Evolutionary conservation across 2,329 filamentous ascomycete species (phyloP).

Genomic region (Hypoxylon rubiginosum): DNA sequence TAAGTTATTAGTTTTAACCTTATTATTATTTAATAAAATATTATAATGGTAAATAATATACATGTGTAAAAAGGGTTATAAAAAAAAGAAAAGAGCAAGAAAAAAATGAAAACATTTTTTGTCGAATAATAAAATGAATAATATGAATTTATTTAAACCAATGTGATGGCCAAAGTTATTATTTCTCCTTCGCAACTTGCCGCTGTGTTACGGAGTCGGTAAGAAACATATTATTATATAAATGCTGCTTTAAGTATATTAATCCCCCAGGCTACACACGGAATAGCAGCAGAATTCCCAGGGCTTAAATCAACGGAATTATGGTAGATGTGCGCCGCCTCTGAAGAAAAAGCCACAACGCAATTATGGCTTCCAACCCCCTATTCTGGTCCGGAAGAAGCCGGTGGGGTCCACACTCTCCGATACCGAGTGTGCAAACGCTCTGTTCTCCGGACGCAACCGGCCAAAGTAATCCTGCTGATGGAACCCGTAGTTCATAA

Average conservation of each 20-base stretch:
- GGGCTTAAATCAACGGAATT: neutral
- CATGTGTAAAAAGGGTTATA: too few relatives aligned
- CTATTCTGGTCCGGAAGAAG: constrained; percentile 56
- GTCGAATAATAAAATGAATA: too few relatives aligned
- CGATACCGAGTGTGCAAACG: constrained; percentile 53
- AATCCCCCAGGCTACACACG: neutral
- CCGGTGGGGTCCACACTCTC: constrained; percentile 55
- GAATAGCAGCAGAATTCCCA: neutral
- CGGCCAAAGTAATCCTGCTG: constrained; percentile 58
- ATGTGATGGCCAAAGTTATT: too few relatives aligned
- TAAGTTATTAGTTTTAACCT: too few relatives aligned
- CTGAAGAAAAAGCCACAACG: neutral
- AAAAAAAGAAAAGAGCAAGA: too few relatives aligned
- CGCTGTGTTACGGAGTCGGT: neutral
- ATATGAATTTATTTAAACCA: too few relatives aligned
- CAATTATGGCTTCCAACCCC: constrained; percentile 52
- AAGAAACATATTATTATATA: too few relatives aligned
- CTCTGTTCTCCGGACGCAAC: constrained; percentile 53
- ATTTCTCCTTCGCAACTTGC: too few relatives aligned
- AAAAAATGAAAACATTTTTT: too few relatives aligned
- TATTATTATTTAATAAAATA: too few relatives aligned
- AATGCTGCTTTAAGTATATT: too few relatives aligned
- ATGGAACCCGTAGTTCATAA: constrained; percentile 60
- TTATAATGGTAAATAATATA: too few relatives aligned
- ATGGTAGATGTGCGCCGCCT: neutral